Conservation (phyloP, 164 flowering plant species). For the grape (Vitis vinifera) region ASM3070453v1 NC_081805.1:6896001-6896500, state of each 20-base stretch:
- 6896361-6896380: conserved; percentile 57
- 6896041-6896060: conserved; percentile 22
- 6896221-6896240: conserved; percentile 17
- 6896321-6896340: conserved; percentile 60
- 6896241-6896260: background rate
- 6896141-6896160: conserved; percentile 72
- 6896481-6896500: conserved; percentile 66
- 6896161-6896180: conserved; percentile 65
- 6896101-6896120: conserved; percentile 74
- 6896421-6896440: conserved; percentile 30
- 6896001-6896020: conserved; percentile 22
- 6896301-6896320: conserved; percentile 64
- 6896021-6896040: conserved; percentile 60
- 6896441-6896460: conserved; percentile 37
- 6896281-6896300: conserved; percentile 62
- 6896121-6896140: conserved; percentile 79
- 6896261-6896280: conserved; percentile 17
- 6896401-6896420: conserved; percentile 39
- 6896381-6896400: conserved; percentile 54
- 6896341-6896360: conserved; percentile 63
- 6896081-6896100: conserved; percentile 36
- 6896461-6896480: conserved; percentile 67
- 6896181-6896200: conserved; percentile 47
- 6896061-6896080: conserved; percentile 10
- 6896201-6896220: conserved; percentile 40